Evolutionary conservation across 2,329 filamentous ascomycete species (phyloP).

Genomic region (Colletotrichum salicis): DNA sequence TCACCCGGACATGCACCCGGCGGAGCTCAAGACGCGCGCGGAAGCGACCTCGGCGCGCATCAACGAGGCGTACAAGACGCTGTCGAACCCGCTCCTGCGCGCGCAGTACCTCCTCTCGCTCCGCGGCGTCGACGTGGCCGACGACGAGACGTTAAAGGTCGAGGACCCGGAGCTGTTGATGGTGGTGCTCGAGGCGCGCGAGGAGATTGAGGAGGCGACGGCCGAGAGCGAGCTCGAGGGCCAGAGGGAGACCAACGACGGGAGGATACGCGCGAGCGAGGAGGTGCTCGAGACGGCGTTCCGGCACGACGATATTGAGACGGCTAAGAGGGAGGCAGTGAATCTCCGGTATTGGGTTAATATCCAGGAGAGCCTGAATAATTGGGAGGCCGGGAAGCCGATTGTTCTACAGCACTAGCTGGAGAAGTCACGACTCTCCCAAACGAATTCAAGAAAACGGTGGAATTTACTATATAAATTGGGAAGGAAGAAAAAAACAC

Average conservation of each 20-base stretch:
- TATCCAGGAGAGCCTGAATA: constrained; percentile 80
- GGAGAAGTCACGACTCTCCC: background rate
- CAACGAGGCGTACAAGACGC: constrained; percentile 91
- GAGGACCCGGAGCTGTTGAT: constrained; percentile 77
- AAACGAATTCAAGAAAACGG: background rate
- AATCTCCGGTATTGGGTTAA: constrained; percentile 91
- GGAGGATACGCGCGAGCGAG: constrained; percentile 72
- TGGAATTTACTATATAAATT: background rate
- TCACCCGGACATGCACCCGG: constrained; percentile 76
- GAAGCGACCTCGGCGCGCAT: constrained; percentile 84
- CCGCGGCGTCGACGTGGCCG: constrained; percentile 79
- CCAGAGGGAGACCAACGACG: constrained; percentile 74
- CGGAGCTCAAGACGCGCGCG: constrained; percentile 67
- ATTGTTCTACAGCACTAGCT: constrained; percentile 62
- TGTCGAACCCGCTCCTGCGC: constrained; percentile 79
- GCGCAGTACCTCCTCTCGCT: constrained; percentile 89
- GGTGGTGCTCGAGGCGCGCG: constrained; percentile 82
- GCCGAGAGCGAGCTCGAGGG: constrained; percentile 71
- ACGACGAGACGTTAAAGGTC: constrained; percentile 79
- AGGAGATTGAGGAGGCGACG: constrained; percentile 77
- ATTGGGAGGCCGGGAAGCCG: constrained; percentile 83
- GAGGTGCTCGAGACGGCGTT: constrained; percentile 72
- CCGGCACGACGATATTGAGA: constrained; percentile 69
- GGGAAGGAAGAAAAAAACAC: background rate
- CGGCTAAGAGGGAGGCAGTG: constrained; percentile 78